Evolutionary conservation across 176 grass and related monocot genomes (phyloP), one percentile per base, ranked within the genome.

Genomic region (Thalia dealbata): DNA sequence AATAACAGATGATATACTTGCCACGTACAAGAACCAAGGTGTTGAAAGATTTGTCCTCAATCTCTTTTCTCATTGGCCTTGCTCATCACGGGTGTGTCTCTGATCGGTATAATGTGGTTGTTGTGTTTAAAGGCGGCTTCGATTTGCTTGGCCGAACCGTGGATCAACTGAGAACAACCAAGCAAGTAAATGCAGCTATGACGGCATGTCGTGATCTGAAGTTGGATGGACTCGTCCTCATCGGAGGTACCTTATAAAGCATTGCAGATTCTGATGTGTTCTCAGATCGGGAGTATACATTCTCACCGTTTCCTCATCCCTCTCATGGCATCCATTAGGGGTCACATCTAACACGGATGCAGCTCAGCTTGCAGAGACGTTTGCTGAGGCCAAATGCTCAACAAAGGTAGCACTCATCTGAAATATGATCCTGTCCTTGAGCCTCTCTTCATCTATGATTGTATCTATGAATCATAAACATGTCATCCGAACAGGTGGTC

Each of bases 261-360:
- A 10, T 78, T 51, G 22, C 29, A 32, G 19, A 25, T 59, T 35
- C 24, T 60, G 42, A 56, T 18, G 14, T 23, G 6, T 74, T 71
- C 41, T 52, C 16, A 68, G 52, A 28, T 30, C 32, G 27, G 45
- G 14, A 63, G 12, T 76, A 29, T 55, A 38, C 65, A 41, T 12
- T 10, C 11, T 84, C 41, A 63, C 6, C 18, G 60, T 75, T 48
- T 67, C 27, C 10, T 70, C 46, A 50, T 76, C 46, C n/a, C n/a
- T 9, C n/a, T 44, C 7, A 38, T 77, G 73, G 4, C 35, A 15
- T 22, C 61, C 35, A 15, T 22, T 66, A 97, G 93, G 89, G 18
- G 87, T 87, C 21, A 92, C 87, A 3, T 97, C 93, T 41, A 90
- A 92, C 83, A 83, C 90, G 38, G 89, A 97, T 88, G 93, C 93